phyloP scores from a whole-genome alignment of 2,329 filamentous ascomycete genomes.

The Xylariaceae sp. region DNA sequence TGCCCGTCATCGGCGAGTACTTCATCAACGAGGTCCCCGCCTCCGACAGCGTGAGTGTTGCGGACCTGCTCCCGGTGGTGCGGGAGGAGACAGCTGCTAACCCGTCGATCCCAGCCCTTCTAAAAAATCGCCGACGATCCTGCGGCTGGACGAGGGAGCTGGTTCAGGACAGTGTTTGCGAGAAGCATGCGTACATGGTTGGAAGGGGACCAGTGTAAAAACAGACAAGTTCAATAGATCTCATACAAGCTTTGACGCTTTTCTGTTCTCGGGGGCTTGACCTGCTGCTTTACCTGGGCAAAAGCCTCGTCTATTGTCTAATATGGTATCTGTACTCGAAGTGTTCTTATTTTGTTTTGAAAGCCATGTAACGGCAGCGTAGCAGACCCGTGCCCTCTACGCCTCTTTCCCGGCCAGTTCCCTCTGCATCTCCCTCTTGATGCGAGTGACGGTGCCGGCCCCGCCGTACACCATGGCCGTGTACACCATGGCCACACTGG shows the following conservation, averaged over 20 bases:
- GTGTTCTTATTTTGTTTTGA: too few relatives aligned
- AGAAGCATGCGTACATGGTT: constrained; percentile 8
- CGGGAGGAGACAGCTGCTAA: constrained; percentile 6
- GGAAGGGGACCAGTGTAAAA: constrained; percentile 18
- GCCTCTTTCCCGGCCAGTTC: constrained; percentile 17
- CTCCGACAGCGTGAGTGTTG: constrained; percentile 52
- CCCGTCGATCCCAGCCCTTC: constrained; percentile 15
- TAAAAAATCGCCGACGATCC: constrained; percentile 8
- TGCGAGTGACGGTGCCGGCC: constrained; percentile 55
- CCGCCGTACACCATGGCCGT: constrained; percentile 64
- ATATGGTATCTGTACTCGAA: too few relatives aligned
- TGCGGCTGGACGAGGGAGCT: constrained; percentile 4
- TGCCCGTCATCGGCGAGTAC: constrained; percentile 44
- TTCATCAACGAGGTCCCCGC: constrained; percentile 48
- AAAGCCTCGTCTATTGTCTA: too few relatives aligned
- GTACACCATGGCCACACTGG: constrained; percentile 86
- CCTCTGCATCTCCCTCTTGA: constrained; percentile 55
- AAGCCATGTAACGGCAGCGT: too few relatives aligned
- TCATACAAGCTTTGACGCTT: constrained; percentile 15
- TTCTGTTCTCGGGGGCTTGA: too few relatives aligned
- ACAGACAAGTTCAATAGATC: constrained; percentile 23
- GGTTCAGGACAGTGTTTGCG: too few relatives aligned
- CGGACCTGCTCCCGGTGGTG: neutral
- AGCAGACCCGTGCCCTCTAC: too few relatives aligned
- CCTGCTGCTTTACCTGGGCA: too few relatives aligned